phyloP scores from a whole-genome alignment of 108 stramenopile genomes.

The Pseudonitzschia multiseries region DNA sequence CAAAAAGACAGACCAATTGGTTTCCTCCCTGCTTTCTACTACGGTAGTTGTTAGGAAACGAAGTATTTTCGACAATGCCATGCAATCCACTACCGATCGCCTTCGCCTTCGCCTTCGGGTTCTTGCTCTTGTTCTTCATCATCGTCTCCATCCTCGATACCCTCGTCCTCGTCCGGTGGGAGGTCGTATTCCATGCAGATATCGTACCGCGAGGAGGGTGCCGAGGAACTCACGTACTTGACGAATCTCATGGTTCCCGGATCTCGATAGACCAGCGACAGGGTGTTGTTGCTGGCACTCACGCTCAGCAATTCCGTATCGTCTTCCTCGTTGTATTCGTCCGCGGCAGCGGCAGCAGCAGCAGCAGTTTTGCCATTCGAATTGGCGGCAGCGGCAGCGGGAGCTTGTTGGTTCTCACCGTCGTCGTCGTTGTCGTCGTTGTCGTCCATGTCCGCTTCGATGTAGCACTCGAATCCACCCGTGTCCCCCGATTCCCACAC shows the following conservation, averaged over 20 bases:
- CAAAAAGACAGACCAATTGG: no score
- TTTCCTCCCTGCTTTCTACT: no score
- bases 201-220: constrained; percentile 93
- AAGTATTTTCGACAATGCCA: no score
- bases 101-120: no score
- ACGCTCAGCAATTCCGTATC: constrained; percentile 91
- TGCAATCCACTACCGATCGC: no score
- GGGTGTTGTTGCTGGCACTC: constrained; percentile 89
- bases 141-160: constrained; percentile 33
- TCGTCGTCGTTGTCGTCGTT: constrained; percentile 38
- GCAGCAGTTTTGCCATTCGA: constrained; percentile 21
- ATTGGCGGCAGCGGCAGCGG: neutral
- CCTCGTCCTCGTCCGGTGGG: constrained; percentile 48
- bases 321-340: constrained; percentile 91
- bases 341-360: constrained; percentile 41
- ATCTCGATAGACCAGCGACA: constrained; percentile 92
- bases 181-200: constrained; percentile 88
- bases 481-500: constrained; percentile 88
- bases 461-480: constrained; percentile 96
- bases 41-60: no score
- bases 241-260: constrained; percentile 93
- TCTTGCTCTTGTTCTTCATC: constrained; percentile 10
- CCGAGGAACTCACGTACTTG: constrained; percentile 89
- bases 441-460: constrained; percentile 89
- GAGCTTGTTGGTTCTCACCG: neutral